Percentiles rank a stretch among this genome's conserved stretches.
These are phyloP conservation scores for Penicillium freii DNA, from an alignment of 2,329 filamentous ascomycete species.

Conservation along the genomic window DNA sequence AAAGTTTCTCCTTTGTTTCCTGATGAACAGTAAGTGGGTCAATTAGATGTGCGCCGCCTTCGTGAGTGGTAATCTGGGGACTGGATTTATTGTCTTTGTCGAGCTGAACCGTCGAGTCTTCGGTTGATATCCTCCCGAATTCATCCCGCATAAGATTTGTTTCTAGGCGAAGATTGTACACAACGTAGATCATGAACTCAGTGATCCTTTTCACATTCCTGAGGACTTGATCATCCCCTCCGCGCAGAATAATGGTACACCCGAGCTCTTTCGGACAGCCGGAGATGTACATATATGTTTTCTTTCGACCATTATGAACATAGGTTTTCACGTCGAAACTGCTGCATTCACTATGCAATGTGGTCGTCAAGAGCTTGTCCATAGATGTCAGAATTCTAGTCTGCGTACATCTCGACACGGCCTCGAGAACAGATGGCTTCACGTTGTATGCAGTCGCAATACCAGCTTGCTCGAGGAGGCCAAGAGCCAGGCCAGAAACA, in stretches of 20 bases:
- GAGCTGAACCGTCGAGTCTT: slow-evolving; percentile 32
- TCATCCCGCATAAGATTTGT: slow-evolving; percentile 92
- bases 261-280: slow-evolving; percentile 86
- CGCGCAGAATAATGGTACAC: slow-evolving; percentile 89
- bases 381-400: slow-evolving; percentile 92
- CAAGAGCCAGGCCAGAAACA: slow-evolving; percentile 84
- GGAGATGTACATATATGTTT: slow-evolving; percentile 93
- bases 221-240: slow-evolving; percentile 69
- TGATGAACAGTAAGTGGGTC: slow-evolving; percentile 12
- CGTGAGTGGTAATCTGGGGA: neutral
- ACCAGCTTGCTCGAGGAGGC: slow-evolving; percentile 81
- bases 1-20: slow-evolving; percentile 17
- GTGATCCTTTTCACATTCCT: slow-evolving; percentile 85
- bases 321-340: slow-evolving; percentile 96
- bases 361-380: slow-evolving; percentile 80
- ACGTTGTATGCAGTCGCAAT: slow-evolving; percentile 96
- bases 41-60: slow-evolving; percentile 1
- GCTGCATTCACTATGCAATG: slow-evolving; percentile 73
- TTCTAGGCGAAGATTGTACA: slow-evolving; percentile 95
- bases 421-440: slow-evolving; percentile 91
- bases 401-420: slow-evolving; percentile 87
- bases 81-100: slow-evolving; percentile 13
- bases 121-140: slow-evolving; percentile 74
- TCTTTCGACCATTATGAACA: slow-evolving; percentile 78
- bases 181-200: slow-evolving; percentile 98